phyloP scores from a whole-genome alignment of 2,329 filamentous ascomycete genomes.

The Esteya vermicola region DNA sequence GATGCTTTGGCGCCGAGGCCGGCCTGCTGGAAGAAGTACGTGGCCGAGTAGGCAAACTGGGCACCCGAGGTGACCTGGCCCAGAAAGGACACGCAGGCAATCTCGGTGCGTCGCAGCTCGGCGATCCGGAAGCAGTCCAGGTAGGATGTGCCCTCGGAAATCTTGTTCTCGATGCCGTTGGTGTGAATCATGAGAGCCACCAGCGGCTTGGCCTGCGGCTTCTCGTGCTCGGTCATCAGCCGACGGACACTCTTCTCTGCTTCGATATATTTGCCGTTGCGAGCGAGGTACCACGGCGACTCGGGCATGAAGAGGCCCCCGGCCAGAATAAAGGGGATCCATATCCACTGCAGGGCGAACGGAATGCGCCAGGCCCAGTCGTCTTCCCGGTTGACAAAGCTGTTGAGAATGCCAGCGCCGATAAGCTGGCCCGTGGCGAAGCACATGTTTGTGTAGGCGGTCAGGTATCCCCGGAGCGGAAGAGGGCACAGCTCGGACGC shows the following conservation, averaged over 20 bases:
- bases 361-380: constrained; percentile 19
- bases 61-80: constrained; percentile 27
- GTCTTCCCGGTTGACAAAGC: constrained; percentile 10
- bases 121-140: constrained; percentile 32
- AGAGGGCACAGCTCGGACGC: constrained; percentile 28
- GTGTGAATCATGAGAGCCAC: constrained; percentile 44
- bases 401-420: constrained; percentile 13
- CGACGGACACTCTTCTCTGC: constrained; percentile 23
- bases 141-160: constrained; percentile 22
- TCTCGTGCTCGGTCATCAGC: constrained; percentile 16
- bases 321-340: constrained; percentile 18
- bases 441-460: constrained; percentile 29
- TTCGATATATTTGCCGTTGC: constrained; percentile 23
- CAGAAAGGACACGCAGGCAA: constrained; percentile 23
- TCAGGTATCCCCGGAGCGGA: constrained; percentile 26
- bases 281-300: constrained; percentile 27
- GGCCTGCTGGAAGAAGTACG: constrained; percentile 32
- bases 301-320: constrained; percentile 12
- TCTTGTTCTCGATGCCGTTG: constrained; percentile 37
- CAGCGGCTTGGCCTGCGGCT: constrained; percentile 30
- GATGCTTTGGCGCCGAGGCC: constrained; percentile 22
- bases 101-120: constrained; percentile 30
- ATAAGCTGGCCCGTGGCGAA: constrained; percentile 20
- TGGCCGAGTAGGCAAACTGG: constrained; percentile 11
- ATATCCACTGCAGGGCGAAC: constrained; percentile 29